phyloP scores from a whole-genome alignment of 2,329 filamentous ascomycete species.

The Alternaria rosae region DNA sequence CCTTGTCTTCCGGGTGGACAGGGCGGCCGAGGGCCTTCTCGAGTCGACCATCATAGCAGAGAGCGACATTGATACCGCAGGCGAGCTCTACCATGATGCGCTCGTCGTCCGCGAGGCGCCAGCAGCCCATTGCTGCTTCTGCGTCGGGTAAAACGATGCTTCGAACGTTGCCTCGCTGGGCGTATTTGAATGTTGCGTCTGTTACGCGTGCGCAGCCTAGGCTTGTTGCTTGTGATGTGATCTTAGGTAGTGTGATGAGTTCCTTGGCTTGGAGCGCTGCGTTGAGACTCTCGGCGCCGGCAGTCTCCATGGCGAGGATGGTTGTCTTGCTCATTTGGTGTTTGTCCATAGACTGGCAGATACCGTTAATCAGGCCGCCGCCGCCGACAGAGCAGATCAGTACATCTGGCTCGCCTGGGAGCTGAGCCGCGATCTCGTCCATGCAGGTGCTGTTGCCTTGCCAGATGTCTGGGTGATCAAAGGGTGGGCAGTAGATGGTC shows the following conservation, averaged over 20 bases:
- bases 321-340: conserved; percentile 41
- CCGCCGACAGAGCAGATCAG: conserved; percentile 83
- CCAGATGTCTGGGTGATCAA: conserved; percentile 74
- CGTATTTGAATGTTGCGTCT: conserved; percentile 71
- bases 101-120: conserved; percentile 82
- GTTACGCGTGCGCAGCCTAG: conserved; percentile 78
- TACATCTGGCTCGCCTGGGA: conserved; percentile 64
- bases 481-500: conserved; percentile 71
- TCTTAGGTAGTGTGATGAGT: conserved; percentile 70
- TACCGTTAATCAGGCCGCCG: conserved; percentile 78
- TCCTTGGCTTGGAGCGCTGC: conserved; percentile 64
- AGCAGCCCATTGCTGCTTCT: conserved; percentile 80
- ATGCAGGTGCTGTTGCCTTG: conserved; percentile 68
- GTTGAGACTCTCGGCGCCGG: conserved; percentile 74
- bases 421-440: conserved; percentile 57
- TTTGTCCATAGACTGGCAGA: conserved; percentile 72
- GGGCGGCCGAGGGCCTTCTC: conserved; percentile 66
- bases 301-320: conserved; percentile 78
- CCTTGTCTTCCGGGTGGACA: conserved; percentile 70
- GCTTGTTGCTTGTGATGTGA: conserved; percentile 78
- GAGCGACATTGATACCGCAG: conserved; percentile 81
- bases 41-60: conserved; percentile 70
- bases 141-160: conserved; percentile 74
- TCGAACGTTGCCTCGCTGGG: conserved; percentile 60
- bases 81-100: conserved; percentile 81